Percentiles rank a stretch among this genome's conserved stretches.
These are phyloP conservation scores for Hibiscus syriacus DNA, from an alignment of 345 rosid genomes.

Conservation along the genomic window DNA sequence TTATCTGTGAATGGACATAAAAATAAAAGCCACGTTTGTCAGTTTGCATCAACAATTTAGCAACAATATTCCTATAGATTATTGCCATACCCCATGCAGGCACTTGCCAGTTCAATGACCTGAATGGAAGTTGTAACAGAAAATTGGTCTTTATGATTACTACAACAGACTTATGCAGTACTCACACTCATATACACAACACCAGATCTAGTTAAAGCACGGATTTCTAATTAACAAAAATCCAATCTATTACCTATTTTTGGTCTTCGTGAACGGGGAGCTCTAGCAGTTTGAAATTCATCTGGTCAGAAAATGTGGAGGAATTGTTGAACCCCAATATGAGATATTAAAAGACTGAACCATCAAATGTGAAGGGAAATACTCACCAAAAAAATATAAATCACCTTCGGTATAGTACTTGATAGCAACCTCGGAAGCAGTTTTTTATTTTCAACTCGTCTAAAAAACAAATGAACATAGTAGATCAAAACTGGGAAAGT, in stretches of 20 bases:
- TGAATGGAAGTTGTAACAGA: too few relatives aligned
- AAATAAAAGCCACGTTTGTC: not conserved
- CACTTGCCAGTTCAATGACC: too few relatives aligned
- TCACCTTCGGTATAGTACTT: constrained; percentile 88
- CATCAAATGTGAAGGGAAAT: not conserved
- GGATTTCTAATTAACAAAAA: not conserved
- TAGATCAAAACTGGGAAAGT: not conserved
- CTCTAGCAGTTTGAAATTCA: constrained; percentile 90
- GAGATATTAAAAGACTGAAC: not conserved
- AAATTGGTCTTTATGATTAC: too few relatives aligned
- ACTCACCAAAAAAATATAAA: constrained; percentile 83
- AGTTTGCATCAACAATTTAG: too few relatives aligned
- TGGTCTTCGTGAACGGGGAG: constrained; percentile 85
- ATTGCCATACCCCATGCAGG: too few relatives aligned
- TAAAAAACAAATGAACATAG: constrained; percentile 17
- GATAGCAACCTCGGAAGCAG: constrained; percentile 88
- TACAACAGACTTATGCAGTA: too few relatives aligned
- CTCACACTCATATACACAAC: too few relatives aligned
- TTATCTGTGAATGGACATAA: constrained; percentile 43
- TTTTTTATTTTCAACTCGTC: constrained; percentile 77
- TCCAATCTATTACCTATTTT: constrained; percentile 47
- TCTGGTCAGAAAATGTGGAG: constrained; percentile 35
- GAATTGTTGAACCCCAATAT: not conserved
- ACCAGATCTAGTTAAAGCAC: not conserved
- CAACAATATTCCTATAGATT: too few relatives aligned